Conservation (phyloP, 2,329 filamentous ascomycete species). For the Fusarium miscanthi region DNA sequence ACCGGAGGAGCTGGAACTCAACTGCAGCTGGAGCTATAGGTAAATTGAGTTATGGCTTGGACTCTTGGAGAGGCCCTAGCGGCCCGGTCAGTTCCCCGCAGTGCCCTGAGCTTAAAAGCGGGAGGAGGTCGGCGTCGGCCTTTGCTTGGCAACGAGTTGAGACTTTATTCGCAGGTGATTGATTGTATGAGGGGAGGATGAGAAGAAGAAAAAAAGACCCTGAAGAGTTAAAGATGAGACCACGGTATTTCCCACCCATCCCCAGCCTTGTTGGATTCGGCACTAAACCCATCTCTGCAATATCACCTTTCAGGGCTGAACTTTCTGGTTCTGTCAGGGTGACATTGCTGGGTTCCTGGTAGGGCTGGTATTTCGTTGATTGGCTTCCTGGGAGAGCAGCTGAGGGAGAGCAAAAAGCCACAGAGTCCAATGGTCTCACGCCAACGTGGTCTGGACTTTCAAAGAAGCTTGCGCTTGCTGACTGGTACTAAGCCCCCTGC, state of each 20-base stretch:
- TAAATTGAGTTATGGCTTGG: not conserved
- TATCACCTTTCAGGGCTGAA: slow-evolving; percentile 21
- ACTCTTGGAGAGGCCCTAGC: slow-evolving; percentile 32
- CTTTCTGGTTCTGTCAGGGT: slow-evolving; percentile 1
- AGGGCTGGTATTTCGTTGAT: slow-evolving; percentile 34
- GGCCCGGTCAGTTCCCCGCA: slow-evolving; percentile 37
- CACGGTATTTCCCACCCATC: slow-evolving; percentile 1
- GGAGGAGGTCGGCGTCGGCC: not conserved
- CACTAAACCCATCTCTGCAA: slow-evolving; percentile 29
- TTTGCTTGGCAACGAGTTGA: not conserved
- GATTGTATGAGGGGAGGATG: not conserved
- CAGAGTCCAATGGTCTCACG: slow-evolving; percentile 28
- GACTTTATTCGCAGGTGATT: not conserved
- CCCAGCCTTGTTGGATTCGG: slow-evolving; percentile 30
- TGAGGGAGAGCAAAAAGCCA: slow-evolving; percentile 31
- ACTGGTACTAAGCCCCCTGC: slow-evolving; percentile 18
- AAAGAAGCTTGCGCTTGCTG: slow-evolving; percentile 2
- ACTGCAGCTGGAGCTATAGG: not conserved
- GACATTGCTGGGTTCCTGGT: slow-evolving; percentile 21
- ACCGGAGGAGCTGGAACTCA: not conserved
- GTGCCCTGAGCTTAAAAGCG: slow-evolving; percentile 17
- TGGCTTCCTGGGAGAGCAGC: slow-evolving; percentile 23
- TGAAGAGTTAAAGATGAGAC: slow-evolving; percentile 3
- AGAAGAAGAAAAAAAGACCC: not conserved
- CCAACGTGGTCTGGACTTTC: slow-evolving; percentile 31